Evolutionary conservation across 768 basidiomycete species (phyloP).

Genomic region (Lactifluus pinguis): DNA sequence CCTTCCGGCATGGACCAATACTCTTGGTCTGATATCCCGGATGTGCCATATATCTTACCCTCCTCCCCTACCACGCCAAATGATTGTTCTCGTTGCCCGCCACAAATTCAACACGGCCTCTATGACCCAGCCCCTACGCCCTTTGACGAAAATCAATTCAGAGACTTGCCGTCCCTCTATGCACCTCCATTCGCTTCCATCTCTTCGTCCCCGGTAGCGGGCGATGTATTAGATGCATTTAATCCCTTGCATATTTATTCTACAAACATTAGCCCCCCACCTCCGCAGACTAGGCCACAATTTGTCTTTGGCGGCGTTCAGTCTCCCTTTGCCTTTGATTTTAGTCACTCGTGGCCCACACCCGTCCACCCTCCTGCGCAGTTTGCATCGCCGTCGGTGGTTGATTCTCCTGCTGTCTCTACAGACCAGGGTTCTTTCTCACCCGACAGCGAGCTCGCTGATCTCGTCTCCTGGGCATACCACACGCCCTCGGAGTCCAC

Average conservation of each 20-base stretch:
- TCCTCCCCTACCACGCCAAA: background rate
- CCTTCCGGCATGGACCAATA: background rate
- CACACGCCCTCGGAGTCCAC: background rate
- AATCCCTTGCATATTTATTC: constrained; percentile 2
- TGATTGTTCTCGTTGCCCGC: background rate
- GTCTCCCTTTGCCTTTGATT: background rate
- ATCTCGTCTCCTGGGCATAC: background rate
- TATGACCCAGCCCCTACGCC: background rate
- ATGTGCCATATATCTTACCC: background rate
- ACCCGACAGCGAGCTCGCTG: background rate
- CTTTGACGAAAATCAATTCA: background rate
- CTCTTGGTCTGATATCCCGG: background rate
- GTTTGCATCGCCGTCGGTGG: background rate
- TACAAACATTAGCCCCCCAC: background rate
- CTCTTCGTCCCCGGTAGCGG: background rate
- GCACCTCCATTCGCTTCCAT: background rate
- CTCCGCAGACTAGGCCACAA: background rate
- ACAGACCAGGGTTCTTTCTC: background rate
- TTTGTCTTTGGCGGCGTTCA: constrained; percentile 1
- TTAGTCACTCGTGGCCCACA: background rate
- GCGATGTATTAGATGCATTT: background rate
- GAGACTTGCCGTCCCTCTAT: background rate
- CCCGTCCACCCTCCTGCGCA: background rate
- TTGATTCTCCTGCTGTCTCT: background rate
- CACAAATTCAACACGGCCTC: background rate